Evolutionary conservation across 177 flowering plant species (phyloP).

Genomic region (Telopea speciosissima): DNA sequence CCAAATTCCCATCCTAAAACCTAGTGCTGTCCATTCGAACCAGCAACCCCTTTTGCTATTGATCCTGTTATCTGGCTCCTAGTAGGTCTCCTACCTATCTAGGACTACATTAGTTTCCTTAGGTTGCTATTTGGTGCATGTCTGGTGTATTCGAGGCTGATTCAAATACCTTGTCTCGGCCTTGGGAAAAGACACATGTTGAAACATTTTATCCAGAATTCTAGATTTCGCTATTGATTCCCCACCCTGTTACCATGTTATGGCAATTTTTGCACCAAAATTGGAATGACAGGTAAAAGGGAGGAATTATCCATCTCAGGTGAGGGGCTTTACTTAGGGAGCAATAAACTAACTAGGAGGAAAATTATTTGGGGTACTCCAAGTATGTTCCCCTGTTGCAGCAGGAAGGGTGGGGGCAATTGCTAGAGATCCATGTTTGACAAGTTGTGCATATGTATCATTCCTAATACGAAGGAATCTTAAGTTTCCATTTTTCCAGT

Average conservation of each 20-base stretch:
- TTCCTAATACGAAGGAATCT: too few species aligned
- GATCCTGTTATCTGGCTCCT: too few species aligned
- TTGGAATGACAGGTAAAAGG: background rate
- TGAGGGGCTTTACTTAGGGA: background rate
- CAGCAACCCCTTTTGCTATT: too few species aligned
- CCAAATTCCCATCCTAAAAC: too few species aligned
- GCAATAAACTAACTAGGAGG: background rate
- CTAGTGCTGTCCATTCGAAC: too few species aligned
- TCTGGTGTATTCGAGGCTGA: background rate
- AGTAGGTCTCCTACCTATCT: too few species aligned
- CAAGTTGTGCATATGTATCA: too few species aligned
- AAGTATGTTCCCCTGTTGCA: background rate
- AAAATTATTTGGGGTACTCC: background rate
- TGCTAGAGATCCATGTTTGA: too few species aligned
- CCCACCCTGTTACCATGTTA: background rate
- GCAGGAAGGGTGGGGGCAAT: background rate
- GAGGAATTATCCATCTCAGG: background rate
- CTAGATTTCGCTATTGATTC: too few species aligned
- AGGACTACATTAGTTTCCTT: too few species aligned
- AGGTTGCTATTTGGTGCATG: background rate
- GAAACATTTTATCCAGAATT: background rate
- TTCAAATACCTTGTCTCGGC: background rate
- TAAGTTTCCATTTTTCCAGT: background rate
- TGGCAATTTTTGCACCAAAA: background rate
- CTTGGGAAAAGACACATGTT: background rate